A percentile compares a stretch with the other conserved stretches of the same genome.
These are phyloP conservation scores for Lasiosphaeria hispida DNA, from an alignment of 495 filamentous ascomycete genomes.

Conservation along the genomic window DNA sequence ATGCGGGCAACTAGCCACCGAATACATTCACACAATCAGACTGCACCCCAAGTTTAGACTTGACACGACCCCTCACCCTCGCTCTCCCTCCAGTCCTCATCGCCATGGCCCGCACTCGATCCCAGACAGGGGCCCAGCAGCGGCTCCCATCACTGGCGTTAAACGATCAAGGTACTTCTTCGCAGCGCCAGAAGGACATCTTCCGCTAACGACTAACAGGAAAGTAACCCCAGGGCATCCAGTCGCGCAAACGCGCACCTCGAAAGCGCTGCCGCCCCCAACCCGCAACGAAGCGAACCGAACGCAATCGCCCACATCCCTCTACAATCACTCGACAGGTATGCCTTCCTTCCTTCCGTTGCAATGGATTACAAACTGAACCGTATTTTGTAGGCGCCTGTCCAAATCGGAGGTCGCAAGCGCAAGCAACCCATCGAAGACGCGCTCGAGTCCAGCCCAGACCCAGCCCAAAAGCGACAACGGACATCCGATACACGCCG, in stretches of 20 bases:
- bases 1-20: no score
- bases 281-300: conserved; percentile 1
- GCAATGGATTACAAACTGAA: conserved; percentile 2
- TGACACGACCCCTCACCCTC: no score
- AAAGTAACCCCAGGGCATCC: background rate
- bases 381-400: conserved; percentile 4
- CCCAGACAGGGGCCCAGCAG: no score
- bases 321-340: conserved; percentile 1
- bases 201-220: no score
- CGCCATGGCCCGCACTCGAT: no score
- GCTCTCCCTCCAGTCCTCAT: no score
- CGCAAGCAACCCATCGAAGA: conserved; percentile 16
- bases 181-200: no score
- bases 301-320: conserved; percentile 3
- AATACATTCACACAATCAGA: no score
- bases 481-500: background rate
- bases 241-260: conserved; percentile 4
- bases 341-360: background rate
- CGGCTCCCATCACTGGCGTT: no score
- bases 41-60: no score
- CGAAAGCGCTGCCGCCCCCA: no score
- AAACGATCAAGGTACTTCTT: no score
- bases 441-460: conserved; percentile 11
- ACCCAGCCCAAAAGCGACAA: conserved; percentile 8
- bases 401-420: conserved; percentile 15